A percentile compares a stretch with the other conserved stretches of the same genome.
Evolutionary conservation across 208 protist genomes (phyloP).

Genomic region (Acanthamoeba royreba): DNA sequence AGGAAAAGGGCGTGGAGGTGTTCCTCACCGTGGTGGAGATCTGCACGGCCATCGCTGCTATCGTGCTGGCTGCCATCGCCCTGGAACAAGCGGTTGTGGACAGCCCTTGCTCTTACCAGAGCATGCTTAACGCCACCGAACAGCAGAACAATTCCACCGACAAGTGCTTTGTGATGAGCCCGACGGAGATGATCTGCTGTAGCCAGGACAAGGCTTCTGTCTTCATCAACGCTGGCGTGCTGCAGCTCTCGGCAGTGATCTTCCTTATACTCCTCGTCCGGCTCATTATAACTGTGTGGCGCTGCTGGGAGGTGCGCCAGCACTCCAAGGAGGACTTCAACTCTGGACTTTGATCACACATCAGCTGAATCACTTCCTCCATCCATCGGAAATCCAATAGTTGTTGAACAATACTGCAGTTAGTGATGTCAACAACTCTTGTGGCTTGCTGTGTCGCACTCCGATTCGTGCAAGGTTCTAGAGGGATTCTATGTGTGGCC

Average conservation of each 20-base stretch:
- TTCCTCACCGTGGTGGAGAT: neutral
- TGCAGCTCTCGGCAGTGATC: neutral
- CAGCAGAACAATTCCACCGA: neutral
- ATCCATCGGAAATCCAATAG: no score
- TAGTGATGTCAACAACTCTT: no score
- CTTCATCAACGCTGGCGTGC: constrained; percentile 19
- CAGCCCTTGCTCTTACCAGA: neutral
- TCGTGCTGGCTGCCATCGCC: neutral
- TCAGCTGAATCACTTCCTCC: no score
- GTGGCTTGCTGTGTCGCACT: no score
- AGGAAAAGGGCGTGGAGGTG: neutral
- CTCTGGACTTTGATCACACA: no score
- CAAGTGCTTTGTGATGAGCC: neutral
- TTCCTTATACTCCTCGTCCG: neutral
- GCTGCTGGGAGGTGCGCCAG: neutral
- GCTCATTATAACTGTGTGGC: neutral
- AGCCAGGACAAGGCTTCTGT: neutral
- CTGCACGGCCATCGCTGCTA: neutral
- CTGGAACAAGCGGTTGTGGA: neutral
- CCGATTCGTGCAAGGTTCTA: no score
- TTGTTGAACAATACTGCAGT: no score
- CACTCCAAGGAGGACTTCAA: no score
- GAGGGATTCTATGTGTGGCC: no score
- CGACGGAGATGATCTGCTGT: neutral
- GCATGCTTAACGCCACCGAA: neutral